Base-by-base conservation (phyloP, 495 filamentous ascomycete species). In the Cetradonia linearis region DNA sequence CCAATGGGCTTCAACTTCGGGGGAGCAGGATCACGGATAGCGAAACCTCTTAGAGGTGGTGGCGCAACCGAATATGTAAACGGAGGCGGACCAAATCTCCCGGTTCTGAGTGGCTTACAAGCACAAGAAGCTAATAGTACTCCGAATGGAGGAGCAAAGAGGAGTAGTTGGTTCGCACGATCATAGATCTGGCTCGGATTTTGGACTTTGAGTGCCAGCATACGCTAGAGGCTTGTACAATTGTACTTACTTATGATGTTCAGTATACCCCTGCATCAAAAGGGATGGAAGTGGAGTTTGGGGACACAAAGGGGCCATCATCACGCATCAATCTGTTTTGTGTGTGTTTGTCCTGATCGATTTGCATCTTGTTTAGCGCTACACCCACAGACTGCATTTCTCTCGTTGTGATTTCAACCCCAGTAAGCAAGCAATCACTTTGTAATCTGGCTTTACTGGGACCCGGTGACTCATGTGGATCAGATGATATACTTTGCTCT, bases 31-130 rank as follows among this genome's bases (percentile, higher is more conserved):
- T 89, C 88, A 62, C 80, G 92, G 65, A 97, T 98, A 68, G 93
- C 92, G 56, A 98, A 98, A 73, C 93, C 93, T n/a, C 79, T 98
- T 25, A 83, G 93, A 61, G 93, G 93, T 49, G 93, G 92, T 59
- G 93, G 93, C 34, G 81, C 78, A 47, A 55, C 42, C 18, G 67
- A 69, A 37, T 66, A 66, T 30, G 57, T 65, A 55, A 76, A 72
- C 60, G 74, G 71, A 58, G 68, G 66, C 40, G 70, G 65, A 44
- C 60, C 65, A 8, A 67, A 64, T 34, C 25, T 67, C 7, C 62
- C 66, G 1, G 52, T 64, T 6, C 36, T 68, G 44, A 68, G 57
- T 46, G 59, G 65, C 18, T 48, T 75, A 48, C 77, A 78, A 65
- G 71, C 72, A 59, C 77, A 78, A 66, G 76, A 78, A 66, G 62